A percentile compares a stretch with the other conserved stretches of the same genome.
Conservation (phyloP, 208 protist species). For the Trypanosoma cruzi region DNA sequence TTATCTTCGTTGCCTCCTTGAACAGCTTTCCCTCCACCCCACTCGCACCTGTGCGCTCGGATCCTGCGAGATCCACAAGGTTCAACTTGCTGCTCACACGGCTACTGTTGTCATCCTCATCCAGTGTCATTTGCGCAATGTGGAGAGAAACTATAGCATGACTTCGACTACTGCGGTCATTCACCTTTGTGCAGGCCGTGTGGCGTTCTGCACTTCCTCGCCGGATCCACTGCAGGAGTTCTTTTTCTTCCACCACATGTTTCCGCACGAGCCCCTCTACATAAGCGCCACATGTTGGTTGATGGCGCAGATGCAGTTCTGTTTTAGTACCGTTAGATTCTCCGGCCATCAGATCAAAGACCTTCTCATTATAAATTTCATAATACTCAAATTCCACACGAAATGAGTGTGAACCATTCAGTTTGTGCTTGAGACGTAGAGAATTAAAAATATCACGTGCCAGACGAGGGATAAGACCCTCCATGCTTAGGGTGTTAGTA, state of each 20-base stretch:
- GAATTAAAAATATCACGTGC: conserved; percentile 62
- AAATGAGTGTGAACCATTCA: conserved; percentile 70
- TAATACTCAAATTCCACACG: conserved; percentile 79
- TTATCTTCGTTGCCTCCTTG: conserved; percentile 90
- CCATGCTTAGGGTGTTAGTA: not conserved
- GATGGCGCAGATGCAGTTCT: conserved; percentile 77
- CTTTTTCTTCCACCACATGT: conserved; percentile 57
- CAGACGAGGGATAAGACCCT: conserved; percentile 85
- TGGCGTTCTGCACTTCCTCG: conserved; percentile 68
- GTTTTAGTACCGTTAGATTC: conserved; percentile 26
- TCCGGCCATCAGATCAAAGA: conserved; percentile 86
- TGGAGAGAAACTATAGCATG: conserved; percentile 97
- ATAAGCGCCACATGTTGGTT: conserved; percentile 62
- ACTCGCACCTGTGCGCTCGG: conserved; percentile 84
- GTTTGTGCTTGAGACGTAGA: conserved; percentile 87
- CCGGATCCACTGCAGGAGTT: conserved; percentile 65
- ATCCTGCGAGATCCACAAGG: conserved; percentile 95
- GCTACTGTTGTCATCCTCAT: conserved; percentile 32
- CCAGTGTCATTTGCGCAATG: conserved; percentile 49
- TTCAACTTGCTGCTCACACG: conserved; percentile 78
- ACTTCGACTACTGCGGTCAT: conserved; percentile 93
- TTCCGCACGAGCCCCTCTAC: conserved; percentile 74
- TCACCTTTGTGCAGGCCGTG: conserved; percentile 94
- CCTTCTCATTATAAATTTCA: conserved; percentile 95
- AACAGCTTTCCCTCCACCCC: conserved; percentile 78